Evolutionary conservation across 441 rosid species (phyloP).

Genomic region (Arabidopsis hybrid): DNA sequence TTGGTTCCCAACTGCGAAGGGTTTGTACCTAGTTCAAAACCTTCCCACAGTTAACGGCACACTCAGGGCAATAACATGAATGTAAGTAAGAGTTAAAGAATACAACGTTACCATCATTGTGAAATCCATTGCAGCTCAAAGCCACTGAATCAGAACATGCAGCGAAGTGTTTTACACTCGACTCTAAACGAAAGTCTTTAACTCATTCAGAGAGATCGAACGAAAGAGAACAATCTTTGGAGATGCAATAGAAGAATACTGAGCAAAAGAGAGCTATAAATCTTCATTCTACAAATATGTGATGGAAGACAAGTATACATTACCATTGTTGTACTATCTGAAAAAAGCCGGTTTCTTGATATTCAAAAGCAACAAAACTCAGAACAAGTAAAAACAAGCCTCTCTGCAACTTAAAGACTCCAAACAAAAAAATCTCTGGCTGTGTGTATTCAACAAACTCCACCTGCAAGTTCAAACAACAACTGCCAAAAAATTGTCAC

Average conservation of each 20-base stretch:
- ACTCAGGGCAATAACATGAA: neutral
- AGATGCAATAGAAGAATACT: neutral
- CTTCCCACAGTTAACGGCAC: neutral
- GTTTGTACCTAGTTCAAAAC: neutral
- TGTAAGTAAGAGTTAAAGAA: slow-evolving; percentile 3
- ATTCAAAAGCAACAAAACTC: slow-evolving; percentile 39
- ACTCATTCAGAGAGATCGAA: neutral
- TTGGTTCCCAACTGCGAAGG: neutral
- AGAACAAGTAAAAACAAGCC: slow-evolving; percentile 31
- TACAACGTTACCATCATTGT: neutral
- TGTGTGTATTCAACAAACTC: slow-evolving; percentile 35
- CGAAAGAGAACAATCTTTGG: neutral
- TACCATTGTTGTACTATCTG: slow-evolving; percentile 26
- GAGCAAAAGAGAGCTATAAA: neutral
- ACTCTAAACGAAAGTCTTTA: neutral
- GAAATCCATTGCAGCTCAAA: slow-evolving; percentile 19
- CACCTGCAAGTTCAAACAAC: slow-evolving; percentile 42
- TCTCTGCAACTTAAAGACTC: slow-evolving; percentile 25
- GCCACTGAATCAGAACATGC: slow-evolving; percentile 25
- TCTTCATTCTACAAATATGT: slow-evolving; percentile 16
- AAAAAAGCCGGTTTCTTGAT: slow-evolving; percentile 29
- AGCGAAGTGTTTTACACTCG: neutral
- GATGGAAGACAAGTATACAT: slow-evolving; percentile 15
- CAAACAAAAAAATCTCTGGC: slow-evolving; percentile 29
- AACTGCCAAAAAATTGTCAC: slow-evolving; percentile 30